Evolutionary conservation across 345 rosid genomes (phyloP), one percentile per base, ranked within the genome.

Genomic region (Euphorbia peplus): DNA sequence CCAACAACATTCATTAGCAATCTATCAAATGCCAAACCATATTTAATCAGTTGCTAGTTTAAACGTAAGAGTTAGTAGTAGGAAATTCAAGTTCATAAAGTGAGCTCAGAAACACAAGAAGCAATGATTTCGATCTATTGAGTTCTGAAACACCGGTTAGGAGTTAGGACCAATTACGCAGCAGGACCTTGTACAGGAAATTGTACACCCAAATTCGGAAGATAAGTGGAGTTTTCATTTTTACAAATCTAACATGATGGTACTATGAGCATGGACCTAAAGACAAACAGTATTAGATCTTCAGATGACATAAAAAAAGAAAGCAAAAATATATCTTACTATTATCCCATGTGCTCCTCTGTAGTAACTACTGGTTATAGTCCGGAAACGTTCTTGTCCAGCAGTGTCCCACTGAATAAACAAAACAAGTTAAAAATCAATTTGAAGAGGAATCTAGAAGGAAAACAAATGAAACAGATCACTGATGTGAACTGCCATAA

Each of bases 341-440:
- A 90, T 90, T 66, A 90, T 88, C 62, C 97, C 97, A 80, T 90
- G 97, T 44, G 97, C 97, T 64, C 97, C 97, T 78, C 97, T 83
- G 84, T 90, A 90, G 70, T 90, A 90, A 81, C 95, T 88, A 85
- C 97, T 90, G 37, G 97, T 90, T 78, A 90, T 90, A 35, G 95
- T 90, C 79, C 97, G 80, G 82, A 90, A 90, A 35, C 97, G 89
- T 79, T 90, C 97, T 68, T 90, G 95, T 51, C 97, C 97, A 63
- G 95, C 97, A 71, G 95, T 90, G 77, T 90, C 97, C 97, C 95
- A 88, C 95, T 90, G 58, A 66, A 83, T 56, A 74, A 41, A 63
- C 12, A 46, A 73, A 41, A 72, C 42, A 68, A 54, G 60, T 28
- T 58, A 24, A 29, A 2, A 14, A 22, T 62, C 51, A 37, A 52